phyloP scores from a whole-genome alignment of 345 rosid species.

The Ceriops decandra region DNA sequence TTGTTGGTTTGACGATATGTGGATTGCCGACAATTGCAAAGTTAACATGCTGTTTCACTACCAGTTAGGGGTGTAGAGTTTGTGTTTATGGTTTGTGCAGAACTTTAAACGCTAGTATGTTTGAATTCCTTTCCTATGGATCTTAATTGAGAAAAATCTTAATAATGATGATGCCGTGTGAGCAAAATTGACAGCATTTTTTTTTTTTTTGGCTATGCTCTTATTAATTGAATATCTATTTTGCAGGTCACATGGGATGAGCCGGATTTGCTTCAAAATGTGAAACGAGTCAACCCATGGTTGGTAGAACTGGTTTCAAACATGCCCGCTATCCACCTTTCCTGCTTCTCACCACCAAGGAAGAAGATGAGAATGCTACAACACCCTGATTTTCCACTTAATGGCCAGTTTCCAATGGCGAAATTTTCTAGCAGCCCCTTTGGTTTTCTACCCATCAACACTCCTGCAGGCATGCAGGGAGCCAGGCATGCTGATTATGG shows the following conservation, averaged over 20 bases:
- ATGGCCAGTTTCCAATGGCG: slow-evolving; percentile 35
- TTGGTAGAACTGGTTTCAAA: slow-evolving; percentile 78
- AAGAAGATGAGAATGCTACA: slow-evolving; percentile 78
- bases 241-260: slow-evolving; percentile 93
- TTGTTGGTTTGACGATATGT: too few relatives aligned
- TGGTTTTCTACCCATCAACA: slow-evolving; percentile 19
- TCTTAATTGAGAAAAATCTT: not conserved
- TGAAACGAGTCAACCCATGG: slow-evolving; percentile 96
- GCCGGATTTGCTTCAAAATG: slow-evolving; percentile 92
- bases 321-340: slow-evolving; percentile 62
- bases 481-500: slow-evolving; percentile 40
- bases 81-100: not conserved
- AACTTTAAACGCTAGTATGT: not conserved
- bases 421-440: slow-evolving; percentile 24
- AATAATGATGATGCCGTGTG: not conserved
- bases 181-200: not conserved
- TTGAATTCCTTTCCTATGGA: not conserved
- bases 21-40: not conserved
- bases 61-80: not conserved
- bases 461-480: slow-evolving; percentile 45
- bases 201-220: not conserved
- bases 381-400: slow-evolving; percentile 37
- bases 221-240: not conserved
- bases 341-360: slow-evolving; percentile 80
- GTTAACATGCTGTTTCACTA: not conserved